Evolutionary conservation across 129 eudicot genomes (phyloP).

Genomic region (Mikania micrantha): DNA sequence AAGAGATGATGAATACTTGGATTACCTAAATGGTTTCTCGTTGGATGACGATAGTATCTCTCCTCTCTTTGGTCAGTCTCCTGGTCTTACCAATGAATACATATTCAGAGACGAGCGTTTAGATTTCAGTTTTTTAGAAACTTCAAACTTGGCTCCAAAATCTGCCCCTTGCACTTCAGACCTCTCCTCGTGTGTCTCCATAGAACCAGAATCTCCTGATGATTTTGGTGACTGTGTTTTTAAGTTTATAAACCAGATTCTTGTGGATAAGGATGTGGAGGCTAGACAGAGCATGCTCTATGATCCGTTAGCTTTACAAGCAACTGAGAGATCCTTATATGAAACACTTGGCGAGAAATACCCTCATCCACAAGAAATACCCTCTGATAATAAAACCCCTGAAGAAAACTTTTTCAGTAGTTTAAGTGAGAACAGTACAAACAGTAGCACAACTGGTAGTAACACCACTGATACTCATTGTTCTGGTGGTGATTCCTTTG

Average conservation of each 20-base stretch:
- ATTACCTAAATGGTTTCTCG: conserved; percentile 30
- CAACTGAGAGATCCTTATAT: conserved; percentile 64
- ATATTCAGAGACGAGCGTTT: conserved; percentile 35
- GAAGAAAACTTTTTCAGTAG: conserved; percentile 43
- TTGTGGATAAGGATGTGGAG: conserved; percentile 72
- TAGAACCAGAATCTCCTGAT: conserved; percentile 45
- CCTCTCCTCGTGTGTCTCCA: conserved; percentile 12
- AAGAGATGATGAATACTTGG: conserved; percentile 29
- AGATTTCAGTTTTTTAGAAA: conserved; percentile 42
- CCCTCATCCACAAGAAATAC: conserved; percentile 16
- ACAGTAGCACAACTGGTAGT: conserved; percentile 39
- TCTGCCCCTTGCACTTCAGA: conserved; percentile 29
- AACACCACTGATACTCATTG: conserved; percentile 40
- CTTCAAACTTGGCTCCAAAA: conserved; percentile 27
- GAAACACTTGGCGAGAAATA: conserved; percentile 54
- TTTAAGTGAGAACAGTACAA: conserved; percentile 46
- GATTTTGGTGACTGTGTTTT: conserved; percentile 56
- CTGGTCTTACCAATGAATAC: conserved; percentile 26
- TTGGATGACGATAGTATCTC: conserved; percentile 29
- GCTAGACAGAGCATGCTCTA: conserved; percentile 66
- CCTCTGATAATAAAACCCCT: conserved; percentile 22
- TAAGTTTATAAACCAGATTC: conserved; percentile 62
- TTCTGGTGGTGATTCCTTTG: conserved; percentile 36
- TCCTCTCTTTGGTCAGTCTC: conserved; percentile 37
- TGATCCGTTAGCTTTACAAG: conserved; percentile 68